These are phyloP conservation scores for Mycena citricolor DNA, from an alignment of 1,284 basidiomycete genomes.

Conservation along the genomic window DNA sequence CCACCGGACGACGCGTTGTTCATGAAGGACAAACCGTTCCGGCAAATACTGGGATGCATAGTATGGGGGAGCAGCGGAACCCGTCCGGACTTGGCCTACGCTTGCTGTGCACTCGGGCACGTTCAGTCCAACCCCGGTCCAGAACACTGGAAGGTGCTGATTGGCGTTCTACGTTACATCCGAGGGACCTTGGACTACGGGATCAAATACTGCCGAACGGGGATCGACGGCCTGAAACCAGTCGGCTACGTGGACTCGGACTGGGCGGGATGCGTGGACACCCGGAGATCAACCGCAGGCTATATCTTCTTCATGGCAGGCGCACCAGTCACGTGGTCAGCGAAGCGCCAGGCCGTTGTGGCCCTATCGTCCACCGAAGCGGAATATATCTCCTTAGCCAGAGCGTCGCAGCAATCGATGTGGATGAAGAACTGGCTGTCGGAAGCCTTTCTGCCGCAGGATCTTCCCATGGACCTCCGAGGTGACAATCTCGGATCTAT, in stretches of 20 bases:
- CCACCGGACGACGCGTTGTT: neutral
- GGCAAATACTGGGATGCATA: slow-evolving; percentile 1
- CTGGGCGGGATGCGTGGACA: slow-evolving; percentile 7
- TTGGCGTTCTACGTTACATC: slow-evolving; percentile 5
- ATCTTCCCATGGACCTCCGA: neutral
- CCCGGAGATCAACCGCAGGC: slow-evolving; percentile 11
- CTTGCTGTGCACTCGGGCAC: slow-evolving; percentile 5
- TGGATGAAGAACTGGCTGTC: slow-evolving; percentile 9
- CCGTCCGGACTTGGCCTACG: neutral
- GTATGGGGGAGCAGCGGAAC: slow-evolving; percentile 6
- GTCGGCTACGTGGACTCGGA: slow-evolving; percentile 15
- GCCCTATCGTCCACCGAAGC: slow-evolving; percentile 1
- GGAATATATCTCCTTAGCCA: slow-evolving; percentile 1
- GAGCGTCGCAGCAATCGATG: neutral
- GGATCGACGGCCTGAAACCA: slow-evolving; percentile 5
- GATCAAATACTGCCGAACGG: slow-evolving; percentile 26
- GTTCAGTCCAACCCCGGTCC: slow-evolving; percentile 2
- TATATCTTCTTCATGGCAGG: slow-evolving; percentile 18
- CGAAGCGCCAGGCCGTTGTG: slow-evolving; percentile 12
- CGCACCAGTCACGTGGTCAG: slow-evolving; percentile 18
- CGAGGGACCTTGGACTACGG: slow-evolving; percentile 5
- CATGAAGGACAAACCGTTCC: slow-evolving; percentile 1
- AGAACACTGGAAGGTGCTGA: slow-evolving; percentile 1
- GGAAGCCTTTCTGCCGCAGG: slow-evolving; percentile 1
- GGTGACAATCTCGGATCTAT: slow-evolving; percentile 13